These are phyloP conservation scores for Thermomucor indicae-seudaticae DNA, from an alignment of 371 early-diverging fungal genomes.

Conservation along the genomic window DNA sequence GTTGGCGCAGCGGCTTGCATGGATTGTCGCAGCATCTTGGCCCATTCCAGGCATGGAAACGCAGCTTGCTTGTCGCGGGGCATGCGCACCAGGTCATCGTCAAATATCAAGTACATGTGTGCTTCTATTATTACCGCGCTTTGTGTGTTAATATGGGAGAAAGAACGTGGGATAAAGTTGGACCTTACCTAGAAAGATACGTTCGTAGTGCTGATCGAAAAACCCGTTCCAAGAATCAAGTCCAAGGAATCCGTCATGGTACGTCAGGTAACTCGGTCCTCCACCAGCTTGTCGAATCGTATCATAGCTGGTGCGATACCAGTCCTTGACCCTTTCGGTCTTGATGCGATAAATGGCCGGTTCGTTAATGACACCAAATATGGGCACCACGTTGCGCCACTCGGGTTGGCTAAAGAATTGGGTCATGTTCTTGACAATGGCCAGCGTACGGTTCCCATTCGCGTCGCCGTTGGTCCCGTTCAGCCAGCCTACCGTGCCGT, in stretches of 20 bases:
- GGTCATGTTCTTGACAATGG: slow-evolving; percentile 35
- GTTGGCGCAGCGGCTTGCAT: slow-evolving; percentile 38
- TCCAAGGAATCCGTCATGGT: slow-evolving; percentile 41
- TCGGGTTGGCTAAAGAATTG: slow-evolving; percentile 39
- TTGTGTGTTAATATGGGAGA: background rate
- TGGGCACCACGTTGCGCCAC: slow-evolving; percentile 45
- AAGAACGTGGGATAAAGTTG: too few relatives aligned
- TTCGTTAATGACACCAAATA: slow-evolving; percentile 52
- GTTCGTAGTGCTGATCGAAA: slow-evolving; percentile 23
- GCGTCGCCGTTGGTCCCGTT: slow-evolving; percentile 32
- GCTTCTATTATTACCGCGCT: slow-evolving; percentile 1
- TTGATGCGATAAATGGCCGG: slow-evolving; percentile 29
- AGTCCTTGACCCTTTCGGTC: slow-evolving; percentile 12
- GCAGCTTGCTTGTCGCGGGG: slow-evolving; percentile 28
- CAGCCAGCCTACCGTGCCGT: slow-evolving; percentile 42
- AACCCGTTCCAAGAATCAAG: slow-evolving; percentile 31
- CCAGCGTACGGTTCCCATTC: slow-evolving; percentile 30
- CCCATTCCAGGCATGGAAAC: slow-evolving; percentile 46
- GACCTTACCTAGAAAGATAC: slow-evolving; percentile 15
- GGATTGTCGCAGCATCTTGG: slow-evolving; percentile 16
- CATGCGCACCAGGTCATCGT: slow-evolving; percentile 15
- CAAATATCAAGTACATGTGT: slow-evolving; percentile 18
- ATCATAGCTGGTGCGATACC: slow-evolving; percentile 31
- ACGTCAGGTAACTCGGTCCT: slow-evolving; percentile 23
- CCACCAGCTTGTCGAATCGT: slow-evolving; percentile 23